Evolutionary conservation across 2,329 filamentous ascomycete species (phyloP).

Genomic region (Colletotrichum magnum): DNA sequence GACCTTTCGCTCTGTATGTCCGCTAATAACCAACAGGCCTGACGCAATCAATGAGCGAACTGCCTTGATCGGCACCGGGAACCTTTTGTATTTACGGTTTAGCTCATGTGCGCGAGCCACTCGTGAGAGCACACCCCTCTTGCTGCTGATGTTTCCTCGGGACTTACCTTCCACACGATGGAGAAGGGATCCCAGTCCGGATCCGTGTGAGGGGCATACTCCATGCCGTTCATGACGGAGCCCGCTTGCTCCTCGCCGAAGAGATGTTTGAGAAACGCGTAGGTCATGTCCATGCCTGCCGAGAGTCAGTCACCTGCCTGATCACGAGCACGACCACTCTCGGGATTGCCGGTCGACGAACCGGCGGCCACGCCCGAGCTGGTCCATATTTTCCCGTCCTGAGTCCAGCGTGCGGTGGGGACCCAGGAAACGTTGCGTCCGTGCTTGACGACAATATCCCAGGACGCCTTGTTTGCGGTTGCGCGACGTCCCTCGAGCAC

Average conservation of each 20-base stretch:
- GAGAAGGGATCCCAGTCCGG: conserved; percentile 46
- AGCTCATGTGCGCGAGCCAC: neutral
- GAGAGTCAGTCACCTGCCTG: neutral
- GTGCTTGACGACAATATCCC: conserved; percentile 56
- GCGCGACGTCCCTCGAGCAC: conserved; percentile 69
- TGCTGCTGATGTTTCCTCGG: neutral
- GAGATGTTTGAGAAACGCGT: conserved; percentile 52
- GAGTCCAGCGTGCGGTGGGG: conserved; percentile 70
- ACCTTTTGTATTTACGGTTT: neutral
- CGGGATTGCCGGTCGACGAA: conserved; percentile 1
- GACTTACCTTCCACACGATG: conserved; percentile 41
- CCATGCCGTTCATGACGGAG: conserved; percentile 41
- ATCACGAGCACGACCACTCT: neutral
- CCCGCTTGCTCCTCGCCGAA: conserved; percentile 48
- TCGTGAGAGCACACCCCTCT: neutral
- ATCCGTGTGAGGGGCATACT: conserved; percentile 42
- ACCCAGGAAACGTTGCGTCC: conserved; percentile 68
- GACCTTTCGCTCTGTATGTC: neutral
- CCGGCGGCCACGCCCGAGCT: conserved; percentile 72
- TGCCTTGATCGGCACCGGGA: neutral
- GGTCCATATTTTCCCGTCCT: conserved; percentile 73
- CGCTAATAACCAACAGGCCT: neutral
- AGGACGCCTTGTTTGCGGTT: conserved; percentile 73
- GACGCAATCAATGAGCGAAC: neutral
- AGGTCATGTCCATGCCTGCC: conserved; percentile 56